These are phyloP conservation scores for Thelonectria olida DNA, from an alignment of 2,329 filamentous ascomycete species.

Conservation along the genomic window DNA sequence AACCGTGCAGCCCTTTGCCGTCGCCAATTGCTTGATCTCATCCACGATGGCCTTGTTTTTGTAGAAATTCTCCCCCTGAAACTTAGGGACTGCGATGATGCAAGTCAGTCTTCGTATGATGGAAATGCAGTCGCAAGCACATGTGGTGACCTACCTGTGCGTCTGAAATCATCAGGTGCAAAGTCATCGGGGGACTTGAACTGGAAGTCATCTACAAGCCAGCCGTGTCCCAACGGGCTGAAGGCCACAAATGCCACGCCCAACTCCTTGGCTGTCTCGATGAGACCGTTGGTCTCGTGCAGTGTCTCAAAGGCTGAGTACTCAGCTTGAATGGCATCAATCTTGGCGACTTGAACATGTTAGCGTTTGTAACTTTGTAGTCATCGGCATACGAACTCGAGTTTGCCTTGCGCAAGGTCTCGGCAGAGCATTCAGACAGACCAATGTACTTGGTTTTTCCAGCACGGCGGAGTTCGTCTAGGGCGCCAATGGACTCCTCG, in stretches of 20 bases:
- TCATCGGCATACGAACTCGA: too few species aligned
- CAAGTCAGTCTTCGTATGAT: too few species aligned
- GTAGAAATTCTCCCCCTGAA: constrained; percentile 56
- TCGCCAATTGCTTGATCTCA: constrained; percentile 51
- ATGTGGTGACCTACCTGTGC: constrained; percentile 44
- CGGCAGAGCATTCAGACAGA: constrained; percentile 56
- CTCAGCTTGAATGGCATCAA: constrained; percentile 57
- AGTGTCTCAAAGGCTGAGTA: constrained; percentile 54
- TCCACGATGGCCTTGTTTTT: constrained; percentile 53
- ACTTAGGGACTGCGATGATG: constrained; percentile 41
- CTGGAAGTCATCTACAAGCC: constrained; percentile 55
- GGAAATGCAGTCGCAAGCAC: not conserved
- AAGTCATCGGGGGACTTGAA: constrained; percentile 58
- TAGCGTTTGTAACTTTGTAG: too few species aligned
- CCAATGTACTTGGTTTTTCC: constrained; percentile 61
- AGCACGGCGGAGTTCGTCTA: constrained; percentile 55
- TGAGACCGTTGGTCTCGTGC: constrained; percentile 51
- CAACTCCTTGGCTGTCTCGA: constrained; percentile 52
- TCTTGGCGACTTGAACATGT: constrained; percentile 51
- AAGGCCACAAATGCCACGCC: constrained; percentile 55
- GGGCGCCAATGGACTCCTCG: constrained; percentile 56
- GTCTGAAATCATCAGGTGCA: constrained; percentile 50
- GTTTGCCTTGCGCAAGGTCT: constrained; percentile 54
- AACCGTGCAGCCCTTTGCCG: constrained; percentile 39
- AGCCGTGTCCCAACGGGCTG: constrained; percentile 57